A percentile compares a stretch with the other conserved stretches of the same genome.
Conservation (phyloP, 1,284 basidiomycete genomes). For the Trametes versicolor region DNA sequence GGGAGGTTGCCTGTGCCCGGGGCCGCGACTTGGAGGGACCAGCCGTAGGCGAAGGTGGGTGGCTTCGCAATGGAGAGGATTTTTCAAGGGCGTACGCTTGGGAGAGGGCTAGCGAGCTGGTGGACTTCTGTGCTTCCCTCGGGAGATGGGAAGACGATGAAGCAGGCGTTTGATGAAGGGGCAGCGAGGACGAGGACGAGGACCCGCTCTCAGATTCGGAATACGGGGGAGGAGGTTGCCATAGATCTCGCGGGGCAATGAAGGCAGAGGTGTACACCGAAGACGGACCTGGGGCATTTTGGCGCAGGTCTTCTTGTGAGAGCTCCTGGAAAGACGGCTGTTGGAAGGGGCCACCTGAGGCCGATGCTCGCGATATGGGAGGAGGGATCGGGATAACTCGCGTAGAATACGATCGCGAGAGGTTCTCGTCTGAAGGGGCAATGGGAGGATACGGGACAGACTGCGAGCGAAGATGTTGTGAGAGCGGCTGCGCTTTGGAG, state of each 20-base stretch:
- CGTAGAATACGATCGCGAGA: constrained; percentile 26
- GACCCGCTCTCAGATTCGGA: constrained; percentile 33
- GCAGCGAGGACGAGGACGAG: constrained; percentile 27
- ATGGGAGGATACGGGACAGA: constrained; percentile 28
- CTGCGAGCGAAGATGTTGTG: constrained; percentile 28
- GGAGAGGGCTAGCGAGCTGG: constrained; percentile 5
- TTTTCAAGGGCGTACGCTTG: constrained; percentile 13
- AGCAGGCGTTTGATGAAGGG: constrained; percentile 31
- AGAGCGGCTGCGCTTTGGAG: constrained; percentile 16
- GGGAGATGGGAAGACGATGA: constrained; percentile 29
- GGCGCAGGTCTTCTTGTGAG: constrained; percentile 19
- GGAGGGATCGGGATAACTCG: constrained; percentile 32
- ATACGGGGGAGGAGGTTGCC: constrained; percentile 34
- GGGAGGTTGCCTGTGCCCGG: constrained; percentile 3
- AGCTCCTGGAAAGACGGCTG: constrained; percentile 7
- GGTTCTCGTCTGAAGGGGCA: constrained; percentile 18
- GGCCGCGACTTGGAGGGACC: constrained; percentile 2
- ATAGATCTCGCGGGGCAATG: constrained; percentile 22
- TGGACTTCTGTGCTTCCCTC: constrained; percentile 13
- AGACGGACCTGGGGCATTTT: constrained; percentile 6
- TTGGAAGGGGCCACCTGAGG: constrained; percentile 18
- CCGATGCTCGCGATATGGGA: constrained; percentile 23
- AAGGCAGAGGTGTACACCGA: constrained; percentile 25
- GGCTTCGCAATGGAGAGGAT: constrained; percentile 2
- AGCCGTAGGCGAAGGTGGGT: constrained; percentile 1